Percentiles rank a stretch among this genome's conserved stretches.
Conservation (phyloP, 108 stramenopile species). For the Aurantiochytrium sp. region DNA sequence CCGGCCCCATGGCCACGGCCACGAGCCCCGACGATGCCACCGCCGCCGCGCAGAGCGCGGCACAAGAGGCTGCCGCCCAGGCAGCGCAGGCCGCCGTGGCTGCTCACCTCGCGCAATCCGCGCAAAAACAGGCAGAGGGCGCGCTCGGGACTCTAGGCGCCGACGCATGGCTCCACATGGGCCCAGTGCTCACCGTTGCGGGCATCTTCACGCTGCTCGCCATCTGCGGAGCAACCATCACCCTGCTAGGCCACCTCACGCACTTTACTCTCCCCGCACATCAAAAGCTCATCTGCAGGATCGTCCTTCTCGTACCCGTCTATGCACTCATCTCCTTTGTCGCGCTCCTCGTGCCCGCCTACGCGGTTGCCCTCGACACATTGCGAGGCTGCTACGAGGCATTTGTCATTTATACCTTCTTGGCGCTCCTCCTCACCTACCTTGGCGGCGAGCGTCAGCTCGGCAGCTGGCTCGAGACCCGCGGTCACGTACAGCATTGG, state of each 20-base stretch:
- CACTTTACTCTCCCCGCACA: neutral
- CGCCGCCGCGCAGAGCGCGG: no score
- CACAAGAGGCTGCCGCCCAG: no score
- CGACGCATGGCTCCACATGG: neutral
- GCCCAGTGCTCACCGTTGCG: neutral
- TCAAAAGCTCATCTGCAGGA: neutral
- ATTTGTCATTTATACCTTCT: constrained; percentile 49
- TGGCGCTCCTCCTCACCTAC: constrained; percentile 40
- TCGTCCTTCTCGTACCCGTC: constrained; percentile 20
- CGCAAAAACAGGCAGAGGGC: no score
- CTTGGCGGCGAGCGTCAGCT: constrained; percentile 36
- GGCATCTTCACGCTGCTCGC: neutral
- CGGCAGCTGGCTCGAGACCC: neutral
- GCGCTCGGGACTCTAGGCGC: no score
- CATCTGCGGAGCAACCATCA: neutral
- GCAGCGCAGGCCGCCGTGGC: no score
- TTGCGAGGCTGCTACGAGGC: constrained; percentile 49
- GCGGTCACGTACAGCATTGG: neutral
- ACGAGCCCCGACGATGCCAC: no score
- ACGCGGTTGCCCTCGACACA: neutral
- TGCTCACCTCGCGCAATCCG: no score
- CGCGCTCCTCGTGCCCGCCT: neutral
- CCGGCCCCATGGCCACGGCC: no score
- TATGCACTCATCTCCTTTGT: constrained; percentile 22
- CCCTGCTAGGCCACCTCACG: neutral